Evolutionary conservation across 257 asterid species (phyloP), one percentile per base, ranked within the genome.

Genomic region (Orobanche coerulescens): DNA sequence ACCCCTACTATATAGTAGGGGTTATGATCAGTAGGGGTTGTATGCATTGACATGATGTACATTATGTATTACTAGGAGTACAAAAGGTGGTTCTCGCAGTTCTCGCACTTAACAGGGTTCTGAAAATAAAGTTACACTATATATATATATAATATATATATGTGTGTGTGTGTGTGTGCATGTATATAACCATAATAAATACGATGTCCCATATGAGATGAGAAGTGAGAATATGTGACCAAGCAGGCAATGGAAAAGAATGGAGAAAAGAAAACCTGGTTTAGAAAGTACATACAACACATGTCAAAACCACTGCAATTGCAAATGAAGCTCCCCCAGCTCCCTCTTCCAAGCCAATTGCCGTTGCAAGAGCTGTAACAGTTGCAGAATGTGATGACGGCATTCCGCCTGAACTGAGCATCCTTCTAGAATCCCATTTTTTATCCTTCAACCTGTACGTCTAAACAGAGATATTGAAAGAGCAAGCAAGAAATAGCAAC

Each of bases 331-430:
- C 70, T 67, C 79, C 86, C 16, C 89, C 91, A 3, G 75, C 63
- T 57, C 98, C 98, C 42, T 88, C 98, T 64, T 78, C 83, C 75
- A 92, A 51, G 13, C 88, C 93, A 68, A 92, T 80, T 71, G 94
- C 87, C 44, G 80, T 69, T 65, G 93, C 89, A 54, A 92, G 95
- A 43, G 98, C 91, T 6, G 82, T 82, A 26, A 92, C 97, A 19
- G 91, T 81, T 42, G 98, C 94, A 58, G 97, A 88, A 84, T 88
- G 98, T 44, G 95, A 92, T 30, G 98, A 92, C 14, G 98, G 98
- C 98, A 92, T 88, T 73, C 98, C 98, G 37, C 98, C 98, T 22
- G 98, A 88, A 76, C 97, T 76, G 51, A 92, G 76, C 95, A 92
- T 86, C 73, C 75, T 86, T 74, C 69, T 80, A 39, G 98, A 88